Conservation (phyloP, 2,329 filamentous ascomycete species). For the Phialemoniopsis sp. region DNA sequence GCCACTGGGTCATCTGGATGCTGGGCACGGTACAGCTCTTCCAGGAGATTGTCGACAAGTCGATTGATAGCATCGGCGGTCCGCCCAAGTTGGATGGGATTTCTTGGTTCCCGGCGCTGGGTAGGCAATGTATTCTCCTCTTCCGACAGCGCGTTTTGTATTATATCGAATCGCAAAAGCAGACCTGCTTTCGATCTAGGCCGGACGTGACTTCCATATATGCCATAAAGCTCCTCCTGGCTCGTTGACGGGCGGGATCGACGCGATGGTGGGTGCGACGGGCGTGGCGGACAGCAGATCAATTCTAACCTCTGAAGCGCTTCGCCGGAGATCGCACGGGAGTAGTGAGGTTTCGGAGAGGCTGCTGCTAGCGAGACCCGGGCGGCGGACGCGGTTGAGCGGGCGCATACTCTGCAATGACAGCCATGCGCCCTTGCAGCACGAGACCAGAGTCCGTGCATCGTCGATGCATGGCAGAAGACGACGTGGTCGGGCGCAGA, state of each 20-base stretch:
- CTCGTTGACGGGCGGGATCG: too few species aligned
- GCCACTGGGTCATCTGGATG: constrained; percentile 12
- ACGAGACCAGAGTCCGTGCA: constrained; percentile 68
- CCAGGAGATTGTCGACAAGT: constrained; percentile 23
- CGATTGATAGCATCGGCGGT: constrained; percentile 14
- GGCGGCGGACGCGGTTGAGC: too few species aligned
- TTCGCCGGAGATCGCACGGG: too few species aligned
- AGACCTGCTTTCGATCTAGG: too few species aligned
- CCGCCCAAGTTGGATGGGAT: constrained; percentile 12
- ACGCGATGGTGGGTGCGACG: too few species aligned
- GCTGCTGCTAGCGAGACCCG: not conserved
- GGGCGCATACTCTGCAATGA: constrained; percentile 57
- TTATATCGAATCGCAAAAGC: too few species aligned
- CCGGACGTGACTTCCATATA: too few species aligned
- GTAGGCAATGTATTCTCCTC: constrained; percentile 3
- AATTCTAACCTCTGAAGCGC: too few species aligned
- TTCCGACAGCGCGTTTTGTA: not conserved
- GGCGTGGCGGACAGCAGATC: too few species aligned
- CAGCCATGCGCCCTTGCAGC: constrained; percentile 60
- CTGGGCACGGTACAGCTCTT: constrained; percentile 17
- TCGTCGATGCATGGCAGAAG: constrained; percentile 36
- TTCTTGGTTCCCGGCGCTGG: constrained; percentile 11
- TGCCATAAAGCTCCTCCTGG: too few species aligned
- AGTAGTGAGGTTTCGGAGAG: too few species aligned
- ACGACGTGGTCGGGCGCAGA: constrained; percentile 2